These are phyloP conservation scores for Myriosclerotinia duriaeana DNA, from an alignment of 2,329 filamentous ascomycete genomes.

Conservation along the genomic window DNA sequence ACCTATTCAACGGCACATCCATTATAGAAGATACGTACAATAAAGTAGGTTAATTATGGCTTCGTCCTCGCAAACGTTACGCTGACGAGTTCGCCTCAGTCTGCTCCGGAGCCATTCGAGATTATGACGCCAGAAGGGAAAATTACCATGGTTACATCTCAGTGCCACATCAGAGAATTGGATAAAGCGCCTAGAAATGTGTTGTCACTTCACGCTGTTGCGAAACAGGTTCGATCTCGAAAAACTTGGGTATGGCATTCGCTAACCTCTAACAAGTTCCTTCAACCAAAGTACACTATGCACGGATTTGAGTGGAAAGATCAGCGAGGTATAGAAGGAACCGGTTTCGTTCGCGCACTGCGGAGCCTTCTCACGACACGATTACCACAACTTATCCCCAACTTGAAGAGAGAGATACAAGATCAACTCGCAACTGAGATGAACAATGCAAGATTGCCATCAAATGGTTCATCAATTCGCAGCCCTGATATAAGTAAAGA, in stretches of 20 bases:
- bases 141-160: slow-evolving; percentile 12
- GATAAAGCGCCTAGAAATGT: slow-evolving; percentile 22
- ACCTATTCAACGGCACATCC: slow-evolving; percentile 6
- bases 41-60: not conserved
- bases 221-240: slow-evolving; percentile 23
- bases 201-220: slow-evolving; percentile 24
- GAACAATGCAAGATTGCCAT: not conserved
- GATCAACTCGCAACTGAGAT: slow-evolving; percentile 1
- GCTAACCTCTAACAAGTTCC: slow-evolving; percentile 19
- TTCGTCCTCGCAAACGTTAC: not conserved
- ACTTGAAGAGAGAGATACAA: slow-evolving; percentile 4
- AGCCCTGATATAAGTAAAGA: not conserved
- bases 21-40: slow-evolving; percentile 4
- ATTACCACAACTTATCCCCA: slow-evolving; percentile 24
- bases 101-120: not conserved
- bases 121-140: not conserved
- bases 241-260: too few relatives aligned
- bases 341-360: slow-evolving; percentile 22
- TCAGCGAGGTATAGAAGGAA: slow-evolving; percentile 23
- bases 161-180: slow-evolving; percentile 22
- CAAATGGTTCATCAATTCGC: not conserved
- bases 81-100: not conserved
- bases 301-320: slow-evolving; percentile 26
- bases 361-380: slow-evolving; percentile 24
- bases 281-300: slow-evolving; percentile 27